These are phyloP conservation scores for Mortierella sp. DNA, from an alignment of 371 early-diverging fungal genomes.

Conservation along the genomic window DNA sequence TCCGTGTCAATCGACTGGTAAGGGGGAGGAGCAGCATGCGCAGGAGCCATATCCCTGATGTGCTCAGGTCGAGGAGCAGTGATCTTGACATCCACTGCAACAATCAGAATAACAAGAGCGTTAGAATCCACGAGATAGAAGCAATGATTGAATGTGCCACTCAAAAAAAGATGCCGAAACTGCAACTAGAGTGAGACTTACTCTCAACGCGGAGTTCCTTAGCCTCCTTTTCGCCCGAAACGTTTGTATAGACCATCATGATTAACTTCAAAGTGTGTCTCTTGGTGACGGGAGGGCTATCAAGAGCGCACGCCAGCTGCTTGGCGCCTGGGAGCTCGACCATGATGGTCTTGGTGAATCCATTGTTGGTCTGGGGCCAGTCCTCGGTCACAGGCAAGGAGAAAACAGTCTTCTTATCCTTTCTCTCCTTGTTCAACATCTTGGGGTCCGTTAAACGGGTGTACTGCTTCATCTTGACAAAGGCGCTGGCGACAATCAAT, in stretches of 20 bases:
- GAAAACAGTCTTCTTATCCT: slow-evolving; percentile 42
- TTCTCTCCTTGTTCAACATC: slow-evolving; percentile 15
- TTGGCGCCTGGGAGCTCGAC: slow-evolving; percentile 42
- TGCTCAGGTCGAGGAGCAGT: slow-evolving; percentile 50
- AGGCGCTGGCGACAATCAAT: slow-evolving; percentile 33
- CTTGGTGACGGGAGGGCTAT: slow-evolving; percentile 31
- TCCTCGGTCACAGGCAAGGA: slow-evolving; percentile 26
- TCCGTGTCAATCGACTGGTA: slow-evolving; percentile 30
- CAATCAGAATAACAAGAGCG: neutral
- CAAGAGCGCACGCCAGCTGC: slow-evolving; percentile 28
- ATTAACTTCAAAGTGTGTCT: slow-evolving; percentile 44
- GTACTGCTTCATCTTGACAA: slow-evolving; percentile 51
- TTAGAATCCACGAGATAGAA: neutral
- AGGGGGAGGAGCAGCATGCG: slow-evolving; percentile 27
- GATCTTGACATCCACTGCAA: slow-evolving; percentile 41
- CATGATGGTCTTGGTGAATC: slow-evolving; percentile 37
- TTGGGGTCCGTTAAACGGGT: slow-evolving; percentile 31
- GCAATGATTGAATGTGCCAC: neutral
- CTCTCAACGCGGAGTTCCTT: slow-evolving; percentile 47
- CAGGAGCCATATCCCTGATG: slow-evolving; percentile 9
- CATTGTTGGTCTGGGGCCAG: slow-evolving; percentile 34
- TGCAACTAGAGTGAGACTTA: slow-evolving; percentile 19
- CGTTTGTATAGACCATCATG: slow-evolving; percentile 43
- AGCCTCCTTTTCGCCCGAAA: slow-evolving; percentile 37
- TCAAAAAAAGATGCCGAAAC: neutral